Percentiles rank a stretch among this genome's conserved stretches.
phyloP scores from a whole-genome alignment of 495 filamentous ascomycete genomes.

The Aspergillus sclerotiicarbonarius region DNA sequence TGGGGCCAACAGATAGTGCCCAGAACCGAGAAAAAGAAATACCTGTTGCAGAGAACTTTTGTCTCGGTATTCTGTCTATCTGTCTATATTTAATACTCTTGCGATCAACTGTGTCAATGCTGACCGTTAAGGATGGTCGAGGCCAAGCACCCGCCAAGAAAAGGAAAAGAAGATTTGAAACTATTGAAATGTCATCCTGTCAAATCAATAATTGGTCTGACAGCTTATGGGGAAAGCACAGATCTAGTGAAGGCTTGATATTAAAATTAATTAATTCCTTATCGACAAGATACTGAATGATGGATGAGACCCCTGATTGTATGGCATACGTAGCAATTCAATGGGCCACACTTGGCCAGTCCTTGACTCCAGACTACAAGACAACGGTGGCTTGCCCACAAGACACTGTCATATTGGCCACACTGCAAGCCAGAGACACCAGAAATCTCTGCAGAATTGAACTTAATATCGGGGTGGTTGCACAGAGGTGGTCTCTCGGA shows the following conservation, averaged over 20 bases:
- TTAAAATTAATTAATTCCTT: background rate
- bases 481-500: background rate
- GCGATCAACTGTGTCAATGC: background rate
- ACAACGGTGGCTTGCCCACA: background rate
- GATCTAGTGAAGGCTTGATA: background rate
- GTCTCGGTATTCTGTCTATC: too few species aligned
- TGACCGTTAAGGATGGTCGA: background rate
- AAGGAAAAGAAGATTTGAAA: background rate
- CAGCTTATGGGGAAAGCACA: background rate
- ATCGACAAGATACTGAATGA: background rate
- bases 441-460: background rate
- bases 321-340: background rate
- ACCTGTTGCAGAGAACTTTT: too few species aligned
- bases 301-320: background rate
- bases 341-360: too few species aligned
- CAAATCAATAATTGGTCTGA: background rate
- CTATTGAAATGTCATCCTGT: slow-evolving; percentile 1
- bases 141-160: background rate
- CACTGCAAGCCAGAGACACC: too few species aligned
- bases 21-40: too few species aligned
- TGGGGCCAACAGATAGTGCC: too few species aligned
- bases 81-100: too few species aligned
- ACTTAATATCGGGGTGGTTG: background rate
- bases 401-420: background rate
- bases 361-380: background rate